Evolutionary conservation across 495 filamentous ascomycete genomes (phyloP).

Genomic region (Paragyromitra xinjiangensis): DNA sequence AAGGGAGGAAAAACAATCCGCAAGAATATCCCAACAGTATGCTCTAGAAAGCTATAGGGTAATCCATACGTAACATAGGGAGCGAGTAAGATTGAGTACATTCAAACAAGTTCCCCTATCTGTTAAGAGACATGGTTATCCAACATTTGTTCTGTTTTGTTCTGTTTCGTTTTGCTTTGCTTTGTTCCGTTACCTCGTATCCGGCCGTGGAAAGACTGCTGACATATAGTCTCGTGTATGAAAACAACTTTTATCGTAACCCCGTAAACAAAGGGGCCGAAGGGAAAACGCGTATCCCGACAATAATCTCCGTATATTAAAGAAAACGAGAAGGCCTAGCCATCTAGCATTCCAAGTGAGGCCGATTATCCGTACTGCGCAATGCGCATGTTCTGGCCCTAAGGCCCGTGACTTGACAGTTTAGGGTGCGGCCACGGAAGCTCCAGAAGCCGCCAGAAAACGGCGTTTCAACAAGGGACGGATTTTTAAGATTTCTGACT

Average conservation of each 20-base stretch:
- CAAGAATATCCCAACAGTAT: too few species aligned
- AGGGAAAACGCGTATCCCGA: too few species aligned
- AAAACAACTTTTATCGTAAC: not conserved
- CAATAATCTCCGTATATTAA: not conserved
- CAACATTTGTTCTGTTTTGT: not conserved
- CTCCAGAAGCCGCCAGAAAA: slow-evolving; percentile 26
- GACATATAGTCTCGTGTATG: not conserved
- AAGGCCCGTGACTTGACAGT: slow-evolving; percentile 39
- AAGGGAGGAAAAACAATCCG: not conserved
- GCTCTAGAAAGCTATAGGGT: not conserved
- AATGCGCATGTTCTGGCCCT: slow-evolving; percentile 2
- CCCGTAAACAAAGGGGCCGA: not conserved
- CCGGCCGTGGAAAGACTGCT: not conserved
- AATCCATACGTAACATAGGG: slow-evolving; percentile 19
- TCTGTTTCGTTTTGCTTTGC: not conserved
- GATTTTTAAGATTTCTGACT: slow-evolving; percentile 16
- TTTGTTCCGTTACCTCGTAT: not conserved
- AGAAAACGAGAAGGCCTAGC: too few species aligned
- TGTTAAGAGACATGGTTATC: not conserved
- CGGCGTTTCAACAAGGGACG: slow-evolving; percentile 28
- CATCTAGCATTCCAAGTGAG: slow-evolving; percentile 5
- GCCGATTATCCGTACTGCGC: slow-evolving; percentile 9
- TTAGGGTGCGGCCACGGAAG: slow-evolving; percentile 1
- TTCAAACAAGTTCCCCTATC: not conserved
- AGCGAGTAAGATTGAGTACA: not conserved